Conservation (phyloP, 2,329 filamentous ascomycete species). For the Cytospora paraplurivora region DNA sequence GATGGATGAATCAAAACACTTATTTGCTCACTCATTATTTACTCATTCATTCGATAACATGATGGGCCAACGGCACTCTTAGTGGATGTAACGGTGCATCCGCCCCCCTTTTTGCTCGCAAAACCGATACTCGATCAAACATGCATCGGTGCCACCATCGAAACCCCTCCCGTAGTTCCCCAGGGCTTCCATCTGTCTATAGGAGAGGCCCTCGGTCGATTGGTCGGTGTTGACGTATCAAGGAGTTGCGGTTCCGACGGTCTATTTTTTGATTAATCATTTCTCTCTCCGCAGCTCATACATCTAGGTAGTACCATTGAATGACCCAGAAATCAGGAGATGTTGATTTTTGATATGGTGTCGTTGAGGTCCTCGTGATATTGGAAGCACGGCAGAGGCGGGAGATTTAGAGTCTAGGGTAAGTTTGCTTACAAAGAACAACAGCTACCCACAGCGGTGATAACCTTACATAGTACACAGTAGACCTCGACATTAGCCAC, state of each 20-base stretch:
- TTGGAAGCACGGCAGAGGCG: too few relatives aligned
- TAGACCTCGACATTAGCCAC: too few relatives aligned
- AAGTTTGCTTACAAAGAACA: constrained; percentile 2
- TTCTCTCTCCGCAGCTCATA: neutral
- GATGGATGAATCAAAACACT: neutral
- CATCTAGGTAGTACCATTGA: neutral
- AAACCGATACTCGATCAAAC: too few relatives aligned
- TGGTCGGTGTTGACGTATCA: constrained; percentile 10
- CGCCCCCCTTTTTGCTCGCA: too few relatives aligned
- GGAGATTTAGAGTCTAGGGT: neutral
- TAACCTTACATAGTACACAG: too few relatives aligned
- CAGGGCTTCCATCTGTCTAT: neutral
- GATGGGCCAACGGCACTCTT: neutral
- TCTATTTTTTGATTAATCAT: neutral
- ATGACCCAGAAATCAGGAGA: neutral
- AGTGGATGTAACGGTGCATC: neutral
- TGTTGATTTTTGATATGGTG: neutral
- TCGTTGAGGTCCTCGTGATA: neutral
- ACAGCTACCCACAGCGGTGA: too few relatives aligned
- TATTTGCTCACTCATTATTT: neutral
- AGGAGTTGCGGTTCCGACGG: neutral
- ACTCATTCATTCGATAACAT: neutral
- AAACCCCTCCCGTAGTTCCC: too few relatives aligned
- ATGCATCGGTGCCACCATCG: too few relatives aligned
- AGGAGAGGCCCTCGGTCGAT: neutral